These are phyloP conservation scores for Lyophyllum decastes DNA, from an alignment of 768 basidiomycete species.

Conservation along the genomic window DNA sequence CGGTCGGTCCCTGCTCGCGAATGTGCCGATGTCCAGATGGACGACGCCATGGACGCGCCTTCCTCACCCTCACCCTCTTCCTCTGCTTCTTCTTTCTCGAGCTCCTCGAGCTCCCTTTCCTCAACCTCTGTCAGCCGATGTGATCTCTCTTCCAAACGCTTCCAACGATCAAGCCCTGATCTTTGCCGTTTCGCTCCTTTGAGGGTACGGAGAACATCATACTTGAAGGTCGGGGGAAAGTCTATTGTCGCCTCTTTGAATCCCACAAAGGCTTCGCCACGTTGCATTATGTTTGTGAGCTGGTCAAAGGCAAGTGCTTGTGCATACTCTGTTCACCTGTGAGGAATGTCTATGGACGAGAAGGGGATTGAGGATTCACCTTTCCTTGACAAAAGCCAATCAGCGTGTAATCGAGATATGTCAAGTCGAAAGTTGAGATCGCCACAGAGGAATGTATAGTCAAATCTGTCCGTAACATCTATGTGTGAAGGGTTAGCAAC, in stretches of 20 bases:
- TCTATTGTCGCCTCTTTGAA: slow-evolving; percentile 80
- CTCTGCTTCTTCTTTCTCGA: slow-evolving; percentile 39
- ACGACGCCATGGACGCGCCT: slow-evolving; percentile 55
- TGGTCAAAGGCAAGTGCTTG: slow-evolving; percentile 93
- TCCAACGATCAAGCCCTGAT: slow-evolving; percentile 38
- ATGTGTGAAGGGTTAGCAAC: not conserved
- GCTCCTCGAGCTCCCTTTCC: slow-evolving; percentile 34
- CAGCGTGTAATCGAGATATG: slow-evolving; percentile 87
- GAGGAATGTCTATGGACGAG: not conserved
- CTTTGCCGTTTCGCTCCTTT: slow-evolving; percentile 48
- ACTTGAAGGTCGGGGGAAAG: slow-evolving; percentile 95
- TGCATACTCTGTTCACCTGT: slow-evolving; percentile 58
- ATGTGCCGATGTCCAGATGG: slow-evolving; percentile 47
- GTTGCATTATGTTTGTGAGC: slow-evolving; percentile 72
- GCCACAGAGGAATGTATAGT: slow-evolving; percentile 86
- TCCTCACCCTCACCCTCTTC: slow-evolving; percentile 36
- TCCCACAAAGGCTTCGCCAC: slow-evolving; percentile 68
- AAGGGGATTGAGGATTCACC: slow-evolving; percentile 38
- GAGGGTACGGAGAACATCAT: slow-evolving; percentile 68
- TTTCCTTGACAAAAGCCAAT: slow-evolving; percentile 87
- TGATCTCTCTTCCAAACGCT: slow-evolving; percentile 32
- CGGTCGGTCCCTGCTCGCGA: slow-evolving; percentile 39
- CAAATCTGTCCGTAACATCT: slow-evolving; percentile 89
- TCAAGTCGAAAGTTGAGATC: slow-evolving; percentile 93
- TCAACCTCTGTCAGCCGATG: slow-evolving; percentile 37